A percentile compares a stretch with the other conserved stretches of the same genome.
Conservation (phyloP, 495 filamentous ascomycete genomes). For the Aspergillus panamensis region DNA sequence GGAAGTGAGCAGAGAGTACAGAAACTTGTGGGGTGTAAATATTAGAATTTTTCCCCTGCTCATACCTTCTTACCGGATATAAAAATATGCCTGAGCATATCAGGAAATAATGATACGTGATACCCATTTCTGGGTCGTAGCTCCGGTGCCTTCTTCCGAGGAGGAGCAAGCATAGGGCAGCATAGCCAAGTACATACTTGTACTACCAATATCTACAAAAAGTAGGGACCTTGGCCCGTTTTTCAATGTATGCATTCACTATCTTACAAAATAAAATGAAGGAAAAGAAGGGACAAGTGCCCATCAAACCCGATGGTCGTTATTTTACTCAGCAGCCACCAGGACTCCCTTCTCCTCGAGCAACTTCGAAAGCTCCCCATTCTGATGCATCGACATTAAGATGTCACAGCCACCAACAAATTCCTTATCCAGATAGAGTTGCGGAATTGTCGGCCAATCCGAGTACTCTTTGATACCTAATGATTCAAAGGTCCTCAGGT, state of each 20-base stretch:
- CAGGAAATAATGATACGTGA: neutral
- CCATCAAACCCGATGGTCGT: neutral
- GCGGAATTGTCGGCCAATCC: conserved; percentile 97
- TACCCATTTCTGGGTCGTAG: too few species aligned
- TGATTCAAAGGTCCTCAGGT: neutral
- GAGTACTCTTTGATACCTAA: conserved; percentile 97
- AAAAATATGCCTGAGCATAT: neutral
- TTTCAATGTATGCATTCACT: conserved; percentile 6
- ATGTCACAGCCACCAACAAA: conserved; percentile 98
- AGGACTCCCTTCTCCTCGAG: conserved; percentile 87
- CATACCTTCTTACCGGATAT: neutral
- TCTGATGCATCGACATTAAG: conserved; percentile 94
- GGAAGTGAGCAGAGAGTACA: conserved; percentile 2
- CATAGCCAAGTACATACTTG: too few species aligned
- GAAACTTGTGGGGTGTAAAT: neutral
- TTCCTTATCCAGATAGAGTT: conserved; percentile 91
- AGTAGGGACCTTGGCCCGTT: neutral
- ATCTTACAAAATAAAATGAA: neutral
- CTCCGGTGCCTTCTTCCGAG: too few species aligned
- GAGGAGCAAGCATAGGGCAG: neutral
- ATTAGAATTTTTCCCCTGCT: neutral
- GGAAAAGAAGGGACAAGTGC: neutral
- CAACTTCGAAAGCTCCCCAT: conserved; percentile 85
- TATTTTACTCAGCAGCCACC: conserved; percentile 46
- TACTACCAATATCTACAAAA: neutral